These are phyloP conservation scores for Aspergillus brasiliensis DNA, from an alignment of 2,329 filamentous ascomycete genomes.

Conservation along the genomic window DNA sequence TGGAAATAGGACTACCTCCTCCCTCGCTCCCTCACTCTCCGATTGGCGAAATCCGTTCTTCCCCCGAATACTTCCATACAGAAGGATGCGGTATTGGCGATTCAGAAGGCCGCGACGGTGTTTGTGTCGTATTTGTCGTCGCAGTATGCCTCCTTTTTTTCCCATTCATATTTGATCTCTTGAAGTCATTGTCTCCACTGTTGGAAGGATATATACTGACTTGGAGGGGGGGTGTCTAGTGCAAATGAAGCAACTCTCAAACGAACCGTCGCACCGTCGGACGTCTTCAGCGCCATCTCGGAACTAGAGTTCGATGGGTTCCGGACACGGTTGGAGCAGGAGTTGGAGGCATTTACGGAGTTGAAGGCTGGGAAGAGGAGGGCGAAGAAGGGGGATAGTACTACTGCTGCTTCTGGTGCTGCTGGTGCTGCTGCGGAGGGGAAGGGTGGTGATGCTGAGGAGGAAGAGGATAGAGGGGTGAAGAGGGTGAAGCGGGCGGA, in stretches of 20 bases:
- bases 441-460: conserved; percentile 23
- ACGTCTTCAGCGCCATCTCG: conserved; percentile 62
- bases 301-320: conserved; percentile 66
- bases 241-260: conserved; percentile 64
- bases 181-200: neutral
- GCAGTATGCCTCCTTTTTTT: conserved; percentile 47
- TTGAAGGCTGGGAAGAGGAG: conserved; percentile 46
- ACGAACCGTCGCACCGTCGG: conserved; percentile 63
- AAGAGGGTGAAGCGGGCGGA: conserved; percentile 24
- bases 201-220: conserved; percentile 7
- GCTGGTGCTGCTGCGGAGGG: conserved; percentile 17
- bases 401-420: conserved; percentile 28
- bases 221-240: conserved; percentile 36
- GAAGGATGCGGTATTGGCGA: conserved; percentile 65
- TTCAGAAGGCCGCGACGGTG: conserved; percentile 67
- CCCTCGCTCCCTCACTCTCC: conserved; percentile 63
- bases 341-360: conserved; percentile 54
- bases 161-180: neutral
- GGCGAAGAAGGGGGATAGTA: conserved; percentile 48
- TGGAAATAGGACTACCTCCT: conserved; percentile 60
- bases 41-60: conserved; percentile 64
- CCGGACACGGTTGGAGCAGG: conserved; percentile 59
- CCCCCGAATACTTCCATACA: conserved; percentile 67
- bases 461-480: conserved; percentile 25
- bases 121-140: conserved; percentile 66